A percentile compares a stretch with the other conserved stretches of the same genome.
Evolutionary conservation across 805 yeast species (phyloP).

Genomic region (Candida oleophila): DNA sequence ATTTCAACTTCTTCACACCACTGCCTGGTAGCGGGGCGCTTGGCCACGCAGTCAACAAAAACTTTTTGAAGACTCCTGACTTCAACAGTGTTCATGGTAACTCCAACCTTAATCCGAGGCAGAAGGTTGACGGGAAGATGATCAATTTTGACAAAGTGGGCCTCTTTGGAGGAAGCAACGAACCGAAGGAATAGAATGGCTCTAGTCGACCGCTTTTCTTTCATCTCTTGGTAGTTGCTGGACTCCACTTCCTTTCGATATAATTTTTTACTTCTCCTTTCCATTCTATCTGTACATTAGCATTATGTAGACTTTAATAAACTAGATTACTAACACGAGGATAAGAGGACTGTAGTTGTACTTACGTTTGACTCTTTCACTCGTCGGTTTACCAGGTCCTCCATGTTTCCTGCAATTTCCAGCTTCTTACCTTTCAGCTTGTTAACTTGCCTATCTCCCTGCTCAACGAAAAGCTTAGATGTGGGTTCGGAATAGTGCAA

Average conservation of each 20-base stretch:
- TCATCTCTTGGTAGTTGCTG: background rate
- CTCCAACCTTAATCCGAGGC: slow-evolving; percentile 13
- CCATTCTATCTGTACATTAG: background rate
- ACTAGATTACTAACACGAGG: too few relatives aligned
- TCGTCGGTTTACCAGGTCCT: too few relatives aligned
- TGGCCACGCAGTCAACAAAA: slow-evolving; percentile 11
- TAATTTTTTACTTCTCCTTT: background rate
- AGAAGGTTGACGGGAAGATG: slow-evolving; percentile 41
- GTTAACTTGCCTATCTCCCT: background rate
- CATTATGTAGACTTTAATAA: background rate
- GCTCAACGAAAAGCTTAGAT: background rate
- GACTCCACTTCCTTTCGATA: background rate
- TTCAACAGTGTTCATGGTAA: slow-evolving; percentile 21
- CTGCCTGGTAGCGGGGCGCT: slow-evolving; percentile 44
- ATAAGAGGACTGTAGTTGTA: too few relatives aligned
- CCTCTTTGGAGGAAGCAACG: slow-evolving; percentile 18
- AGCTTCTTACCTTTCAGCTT: background rate
- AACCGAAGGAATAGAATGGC: slow-evolving; percentile 3
- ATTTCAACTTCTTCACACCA: slow-evolving; percentile 76
- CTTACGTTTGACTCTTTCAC: too few relatives aligned
- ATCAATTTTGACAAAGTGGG: slow-evolving; percentile 42
- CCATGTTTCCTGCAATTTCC: too few relatives aligned
- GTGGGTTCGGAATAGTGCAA: slow-evolving; percentile 21
- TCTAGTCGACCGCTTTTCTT: background rate
- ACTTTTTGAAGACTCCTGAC: slow-evolving; percentile 41